Percentiles rank a stretch among this genome's conserved stretches.
These are phyloP conservation scores for Noccaea caerulescens DNA, from an alignment of 345 rosid genomes.

Conservation along the genomic window DNA sequence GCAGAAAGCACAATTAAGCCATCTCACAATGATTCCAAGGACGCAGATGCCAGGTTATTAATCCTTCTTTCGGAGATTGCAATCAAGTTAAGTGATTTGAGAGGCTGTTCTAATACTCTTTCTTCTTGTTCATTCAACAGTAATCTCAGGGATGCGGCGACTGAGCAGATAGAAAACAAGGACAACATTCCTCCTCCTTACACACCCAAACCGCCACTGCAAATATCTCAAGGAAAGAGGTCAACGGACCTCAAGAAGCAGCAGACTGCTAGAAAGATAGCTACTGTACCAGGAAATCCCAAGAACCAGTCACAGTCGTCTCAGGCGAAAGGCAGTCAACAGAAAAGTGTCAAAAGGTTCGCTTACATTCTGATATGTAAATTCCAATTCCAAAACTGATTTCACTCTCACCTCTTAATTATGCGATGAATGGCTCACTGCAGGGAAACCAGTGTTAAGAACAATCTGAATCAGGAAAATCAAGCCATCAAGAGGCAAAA, in stretches of 20 bases:
- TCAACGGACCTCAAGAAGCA: constrained; percentile 61
- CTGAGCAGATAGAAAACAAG: constrained; percentile 39
- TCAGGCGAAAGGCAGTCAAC: constrained; percentile 48
- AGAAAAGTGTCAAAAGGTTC: constrained; percentile 53
- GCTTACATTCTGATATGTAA: constrained; percentile 4
- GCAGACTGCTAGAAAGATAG: constrained; percentile 65
- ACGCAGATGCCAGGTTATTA: constrained; percentile 51
- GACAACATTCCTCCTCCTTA: constrained; percentile 51
- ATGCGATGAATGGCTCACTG: constrained; percentile 18
- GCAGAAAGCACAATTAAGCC: constrained; percentile 11
- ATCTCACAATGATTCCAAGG: constrained; percentile 10
- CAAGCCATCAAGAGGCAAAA: constrained; percentile 97
- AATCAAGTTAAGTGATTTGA: constrained; percentile 3
- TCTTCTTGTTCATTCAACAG: constrained; percentile 31
- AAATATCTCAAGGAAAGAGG: constrained; percentile 31
- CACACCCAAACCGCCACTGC: constrained; percentile 51
- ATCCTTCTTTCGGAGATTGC: constrained; percentile 3
- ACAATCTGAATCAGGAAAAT: constrained; percentile 71
- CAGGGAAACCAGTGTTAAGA: constrained; percentile 52
- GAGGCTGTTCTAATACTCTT: constrained; percentile 27
- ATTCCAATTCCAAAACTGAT: not conserved
- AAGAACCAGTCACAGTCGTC: constrained; percentile 56
- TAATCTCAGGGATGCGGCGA: not conserved
- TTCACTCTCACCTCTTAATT: constrained; percentile 16
- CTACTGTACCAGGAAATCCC: constrained; percentile 56